Percentiles rank a stretch among this genome's conserved stretches.
Evolutionary conservation across 116 monocot genomes (phyloP).

Genomic region (Iris pallida): DNA sequence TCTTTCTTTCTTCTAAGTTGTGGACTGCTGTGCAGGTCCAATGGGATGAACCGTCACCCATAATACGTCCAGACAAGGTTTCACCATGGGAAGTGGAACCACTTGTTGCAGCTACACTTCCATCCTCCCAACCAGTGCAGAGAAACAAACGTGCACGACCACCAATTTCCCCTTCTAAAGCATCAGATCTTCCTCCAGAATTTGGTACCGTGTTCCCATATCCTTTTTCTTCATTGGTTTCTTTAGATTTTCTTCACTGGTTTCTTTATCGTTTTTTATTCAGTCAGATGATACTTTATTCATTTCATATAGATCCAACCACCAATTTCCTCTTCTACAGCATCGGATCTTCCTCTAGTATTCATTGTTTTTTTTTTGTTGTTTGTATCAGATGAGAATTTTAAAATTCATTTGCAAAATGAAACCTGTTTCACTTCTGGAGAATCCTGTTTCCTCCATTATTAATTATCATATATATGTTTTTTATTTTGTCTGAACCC

Average conservation of each 20-base stretch:
- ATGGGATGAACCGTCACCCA: slow-evolving; percentile 83
- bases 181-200: slow-evolving; percentile 26
- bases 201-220: slow-evolving; percentile 39
- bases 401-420: too few species aligned
- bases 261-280: neutral
- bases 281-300: too few species aligned
- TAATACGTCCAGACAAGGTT: slow-evolving; percentile 58
- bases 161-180: slow-evolving; percentile 26
- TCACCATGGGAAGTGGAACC: slow-evolving; percentile 87
- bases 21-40: slow-evolving; percentile 47
- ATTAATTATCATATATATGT: too few species aligned
- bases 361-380: slow-evolving; percentile 29
- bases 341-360: slow-evolving; percentile 19
- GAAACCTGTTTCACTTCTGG: too few species aligned
- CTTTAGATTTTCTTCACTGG: neutral
- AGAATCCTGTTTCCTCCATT: too few species aligned
- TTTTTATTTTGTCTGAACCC: too few species aligned
- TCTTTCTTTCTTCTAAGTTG: neutral
- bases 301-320: slow-evolving; percentile 7
- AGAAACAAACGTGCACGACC: slow-evolving; percentile 54
- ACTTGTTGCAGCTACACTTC: slow-evolving; percentile 23
- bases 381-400: too few species aligned
- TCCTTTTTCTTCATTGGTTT: neutral
- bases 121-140: slow-evolving; percentile 23
- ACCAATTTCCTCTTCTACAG: slow-evolving; percentile 21